Conservation (phyloP, 768 basidiomycete species). For the Gelatoporia subvermispora region DNA sequence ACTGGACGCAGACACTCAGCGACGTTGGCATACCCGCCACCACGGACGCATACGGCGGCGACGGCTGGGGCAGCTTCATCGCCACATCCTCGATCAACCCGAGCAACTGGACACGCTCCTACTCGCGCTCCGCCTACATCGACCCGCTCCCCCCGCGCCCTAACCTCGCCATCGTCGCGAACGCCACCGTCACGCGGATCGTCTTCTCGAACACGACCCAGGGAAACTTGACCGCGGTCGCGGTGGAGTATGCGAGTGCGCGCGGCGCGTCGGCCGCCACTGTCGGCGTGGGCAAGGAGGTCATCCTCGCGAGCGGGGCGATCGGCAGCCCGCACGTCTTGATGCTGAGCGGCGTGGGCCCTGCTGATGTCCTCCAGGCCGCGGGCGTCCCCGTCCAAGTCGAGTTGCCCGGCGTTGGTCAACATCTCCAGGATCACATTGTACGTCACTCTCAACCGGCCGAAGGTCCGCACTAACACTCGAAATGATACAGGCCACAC, state of each 20-base stretch:
- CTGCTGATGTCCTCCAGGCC: slow-evolving; percentile 42
- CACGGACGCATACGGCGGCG: slow-evolving; percentile 42
- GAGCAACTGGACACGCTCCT: slow-evolving; percentile 57
- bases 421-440: slow-evolving; percentile 54
- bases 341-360: slow-evolving; percentile 55
- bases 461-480: background rate
- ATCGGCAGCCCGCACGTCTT: slow-evolving; percentile 52
- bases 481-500: slow-evolving; percentile 24
- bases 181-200: slow-evolving; percentile 54
- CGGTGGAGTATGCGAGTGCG: slow-evolving; percentile 44
- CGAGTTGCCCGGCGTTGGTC: slow-evolving; percentile 56
- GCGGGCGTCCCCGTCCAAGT: slow-evolving; percentile 41
- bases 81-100: slow-evolving; percentile 59
- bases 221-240: slow-evolving; percentile 35
- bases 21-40: slow-evolving; percentile 37
- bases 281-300: slow-evolving; percentile 57
- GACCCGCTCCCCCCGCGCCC: slow-evolving; percentile 56
- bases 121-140: slow-evolving; percentile 61
- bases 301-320: slow-evolving; percentile 45
- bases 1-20: slow-evolving; percentile 52
- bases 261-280: slow-evolving; percentile 29
- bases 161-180: slow-evolving; percentile 60
- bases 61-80: slow-evolving; percentile 47
- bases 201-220: slow-evolving; percentile 31
- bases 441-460: slow-evolving; percentile 12